Evolutionary conservation across 2,329 filamentous ascomycete genomes (phyloP).

Genomic region (Cladophialophora chaetospira): DNA sequence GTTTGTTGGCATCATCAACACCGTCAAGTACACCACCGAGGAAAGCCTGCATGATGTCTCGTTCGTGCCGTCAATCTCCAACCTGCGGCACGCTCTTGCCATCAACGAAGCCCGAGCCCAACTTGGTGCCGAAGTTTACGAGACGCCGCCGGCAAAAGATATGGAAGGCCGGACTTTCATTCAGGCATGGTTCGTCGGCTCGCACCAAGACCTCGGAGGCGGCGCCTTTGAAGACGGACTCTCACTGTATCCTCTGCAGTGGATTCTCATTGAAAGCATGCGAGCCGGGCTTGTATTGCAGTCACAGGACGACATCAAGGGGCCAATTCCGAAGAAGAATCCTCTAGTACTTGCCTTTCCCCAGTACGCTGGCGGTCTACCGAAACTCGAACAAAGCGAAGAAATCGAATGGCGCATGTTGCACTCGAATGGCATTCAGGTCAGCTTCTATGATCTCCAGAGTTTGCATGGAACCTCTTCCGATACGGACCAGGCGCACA

Average conservation of each 20-base stretch:
- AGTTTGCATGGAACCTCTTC: constrained; percentile 16
- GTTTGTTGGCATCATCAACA: constrained; percentile 45
- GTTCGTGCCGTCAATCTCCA: constrained; percentile 39
- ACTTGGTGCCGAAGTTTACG: constrained; percentile 36
- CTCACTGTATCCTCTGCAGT: constrained; percentile 47
- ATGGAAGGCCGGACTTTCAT: constrained; percentile 35
- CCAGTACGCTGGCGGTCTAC: constrained; percentile 28
- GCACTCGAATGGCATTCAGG: constrained; percentile 26
- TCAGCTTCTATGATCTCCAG: constrained; percentile 30
- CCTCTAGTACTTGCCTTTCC: constrained; percentile 26
- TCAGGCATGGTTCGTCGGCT: constrained; percentile 47
- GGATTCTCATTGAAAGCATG: constrained; percentile 44
- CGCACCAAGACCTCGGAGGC: constrained; percentile 43
- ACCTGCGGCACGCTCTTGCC: constrained; percentile 44
- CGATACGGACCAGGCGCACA: constrained; percentile 22
- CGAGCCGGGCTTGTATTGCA: constrained; percentile 38
- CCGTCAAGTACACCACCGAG: constrained; percentile 37
- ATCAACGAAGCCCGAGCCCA: constrained; percentile 42
- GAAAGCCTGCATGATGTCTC: constrained; percentile 36
- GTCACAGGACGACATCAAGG: neutral
- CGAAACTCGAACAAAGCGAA: constrained; percentile 23
- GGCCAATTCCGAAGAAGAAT: neutral
- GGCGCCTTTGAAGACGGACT: constrained; percentile 41
- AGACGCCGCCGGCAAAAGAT: constrained; percentile 26
- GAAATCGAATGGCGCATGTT: constrained; percentile 28